Evolutionary conservation across 2,329 filamentous ascomycete species (phyloP).

Genomic region (Cercospora sojina): DNA sequence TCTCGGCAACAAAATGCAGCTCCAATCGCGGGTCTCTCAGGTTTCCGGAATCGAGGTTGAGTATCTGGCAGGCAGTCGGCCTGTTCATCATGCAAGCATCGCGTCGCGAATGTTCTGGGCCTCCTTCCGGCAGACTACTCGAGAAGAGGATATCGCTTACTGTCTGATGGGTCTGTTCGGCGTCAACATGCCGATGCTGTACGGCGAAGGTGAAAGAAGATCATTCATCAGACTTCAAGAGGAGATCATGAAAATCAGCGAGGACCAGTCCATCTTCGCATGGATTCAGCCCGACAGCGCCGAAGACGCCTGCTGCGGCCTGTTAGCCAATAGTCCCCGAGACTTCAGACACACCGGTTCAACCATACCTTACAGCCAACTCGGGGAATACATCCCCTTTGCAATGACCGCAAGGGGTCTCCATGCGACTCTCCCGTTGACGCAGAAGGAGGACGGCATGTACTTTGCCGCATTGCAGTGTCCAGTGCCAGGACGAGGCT

Average conservation of each 20-base stretch:
- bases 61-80: constrained; percentile 22
- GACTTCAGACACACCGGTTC: not conserved
- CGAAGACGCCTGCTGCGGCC: not conserved
- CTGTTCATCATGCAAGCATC: constrained; percentile 9
- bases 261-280: constrained; percentile 15
- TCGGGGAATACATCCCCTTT: not conserved
- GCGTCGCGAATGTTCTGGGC: constrained; percentile 23
- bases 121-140: constrained; percentile 9
- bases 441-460: not conserved
- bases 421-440: not conserved
- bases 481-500: not conserved
- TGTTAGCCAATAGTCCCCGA: not conserved
- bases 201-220: constrained; percentile 37
- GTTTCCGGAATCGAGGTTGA: constrained; percentile 34
- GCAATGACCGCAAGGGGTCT: constrained; percentile 4
- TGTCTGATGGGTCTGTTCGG: constrained; percentile 48
- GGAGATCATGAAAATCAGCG: constrained; percentile 8
- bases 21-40: constrained; percentile 17
- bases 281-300: constrained; percentile 6
- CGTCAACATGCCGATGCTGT: constrained; percentile 47
- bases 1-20: constrained; percentile 3
- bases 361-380: not conserved
- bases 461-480: not conserved
- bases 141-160: constrained; percentile 47
- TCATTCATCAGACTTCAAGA: constrained; percentile 14